Conservation (phyloP, 495 filamentous ascomycete species). For the Sabuloglossum arenarium region DNA sequence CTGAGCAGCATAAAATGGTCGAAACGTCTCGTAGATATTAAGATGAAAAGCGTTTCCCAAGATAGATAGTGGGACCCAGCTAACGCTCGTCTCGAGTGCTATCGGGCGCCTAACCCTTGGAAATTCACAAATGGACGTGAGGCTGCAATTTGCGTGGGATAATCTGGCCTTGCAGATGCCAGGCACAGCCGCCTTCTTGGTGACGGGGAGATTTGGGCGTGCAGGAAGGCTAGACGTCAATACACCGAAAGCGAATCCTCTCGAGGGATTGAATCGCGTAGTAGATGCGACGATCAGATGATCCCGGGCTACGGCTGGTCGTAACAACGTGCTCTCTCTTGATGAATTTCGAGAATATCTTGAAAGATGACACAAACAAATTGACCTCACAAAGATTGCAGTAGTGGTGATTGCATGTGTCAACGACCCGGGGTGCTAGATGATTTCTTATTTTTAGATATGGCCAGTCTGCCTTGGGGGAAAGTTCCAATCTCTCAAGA, state of each 20-base stretch:
- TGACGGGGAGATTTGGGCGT: not conserved
- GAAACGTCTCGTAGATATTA: no score
- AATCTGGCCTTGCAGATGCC: not conserved
- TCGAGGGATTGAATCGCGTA: not conserved
- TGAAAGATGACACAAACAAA: not conserved
- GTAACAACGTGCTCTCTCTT: no score
- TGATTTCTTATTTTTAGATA: no score
- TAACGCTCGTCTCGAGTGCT: not conserved
- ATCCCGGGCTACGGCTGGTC: not conserved
- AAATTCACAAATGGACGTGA: not conserved
- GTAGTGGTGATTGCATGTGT: no score
- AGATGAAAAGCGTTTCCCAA: not conserved
- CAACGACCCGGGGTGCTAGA: no score
- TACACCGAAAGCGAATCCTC: not conserved
- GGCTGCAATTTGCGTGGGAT: not conserved
- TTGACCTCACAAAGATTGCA: no score
- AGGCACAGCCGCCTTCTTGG: not conserved
- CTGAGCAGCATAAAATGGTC: no score
- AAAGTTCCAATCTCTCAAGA: no score
- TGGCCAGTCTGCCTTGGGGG: no score
- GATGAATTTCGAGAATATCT: no score
- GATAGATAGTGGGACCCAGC: not conserved
- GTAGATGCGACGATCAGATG: not conserved
- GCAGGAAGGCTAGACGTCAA: not conserved
- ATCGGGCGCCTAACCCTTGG: not conserved